Base-by-base conservation (phyloP, 495 filamentous ascomycete species). In the Penicillium lividum region DNA sequence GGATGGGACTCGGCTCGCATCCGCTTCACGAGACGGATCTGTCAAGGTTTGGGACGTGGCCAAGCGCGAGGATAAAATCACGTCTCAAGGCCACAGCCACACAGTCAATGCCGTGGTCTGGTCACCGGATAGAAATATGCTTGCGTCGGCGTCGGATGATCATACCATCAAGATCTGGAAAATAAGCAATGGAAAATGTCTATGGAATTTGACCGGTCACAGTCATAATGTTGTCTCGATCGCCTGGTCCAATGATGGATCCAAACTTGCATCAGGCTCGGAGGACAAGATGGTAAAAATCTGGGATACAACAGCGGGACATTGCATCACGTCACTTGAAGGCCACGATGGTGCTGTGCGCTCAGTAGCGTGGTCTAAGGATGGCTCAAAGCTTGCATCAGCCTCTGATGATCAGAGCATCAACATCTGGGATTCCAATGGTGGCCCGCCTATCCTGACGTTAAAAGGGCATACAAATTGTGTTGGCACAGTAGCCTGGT, bases 11-110 rank as follows among this genome's bases (percentile, higher is more conserved):
- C 42, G n/a, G n/a, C 52, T 51, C 28, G 30, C 49, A 5, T n/a
- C 49, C 1, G 7, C 10, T 33, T 38, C 49, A 16, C 8, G 9
- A 13, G 15, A 54, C 38, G 42, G 30, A 11, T 44, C 52, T 16
- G 18, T 54, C 52, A 54, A 54, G 52, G 30, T 54, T 6, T 54
- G 52, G 52, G 40, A 54, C 28, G 40, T 43, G 7, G 15, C 51
- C 18, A 29, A 18, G 18, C 40, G 40, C 40, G 40, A 44, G 6
- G 15, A 44, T 16, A 16, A 10, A 16, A 7, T n/a, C 40, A 7
- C 18, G 16, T 15, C 40, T 7, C 40, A 44, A 7, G 15, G 40
- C 9, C 31, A 33, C 31, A 33, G 40, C 13, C 40, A 18, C 13
- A 7, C 40, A 6, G 40, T 16, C 18, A 44, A 44, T 15, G 40